Evolutionary conservation across 495 filamentous ascomycete species (phyloP).

Genomic region (Bacidia gigantensis): DNA sequence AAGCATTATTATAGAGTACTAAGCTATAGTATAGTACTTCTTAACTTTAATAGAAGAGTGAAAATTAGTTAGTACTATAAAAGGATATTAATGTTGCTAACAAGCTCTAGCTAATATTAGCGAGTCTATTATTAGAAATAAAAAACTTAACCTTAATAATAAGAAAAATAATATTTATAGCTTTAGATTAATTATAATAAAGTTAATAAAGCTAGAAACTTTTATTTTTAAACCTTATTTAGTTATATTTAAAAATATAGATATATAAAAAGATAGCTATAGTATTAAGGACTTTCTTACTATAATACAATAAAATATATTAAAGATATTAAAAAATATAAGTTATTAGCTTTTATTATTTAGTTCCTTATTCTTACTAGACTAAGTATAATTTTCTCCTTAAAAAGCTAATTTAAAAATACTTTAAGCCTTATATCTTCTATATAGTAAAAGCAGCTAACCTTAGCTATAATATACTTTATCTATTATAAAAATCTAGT

Average conservation of each 20-base stretch:
- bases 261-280: constrained; percentile 1
- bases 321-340: background rate
- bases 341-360: constrained; percentile 3
- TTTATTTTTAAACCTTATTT: constrained; percentile 1
- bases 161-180: background rate
- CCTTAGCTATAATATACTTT: background rate
- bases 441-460: background rate
- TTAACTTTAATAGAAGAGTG: background rate
- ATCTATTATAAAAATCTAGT: background rate
- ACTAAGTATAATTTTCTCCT: constrained; percentile 1
- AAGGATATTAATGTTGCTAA: background rate
- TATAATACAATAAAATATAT: background rate
- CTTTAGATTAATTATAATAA: background rate
- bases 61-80: background rate
- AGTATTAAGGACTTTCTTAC: background rate
- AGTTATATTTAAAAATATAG: background rate
- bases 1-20: background rate
- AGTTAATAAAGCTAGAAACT: background rate
- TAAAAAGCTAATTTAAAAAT: background rate
- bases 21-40: background rate
- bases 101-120: background rate
- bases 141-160: constrained; percentile 2
- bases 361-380: constrained; percentile 3
- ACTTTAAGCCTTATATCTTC: background rate
- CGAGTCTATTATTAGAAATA: background rate